Conservation (phyloP, 1,284 basidiomycete species). For the Marasmius sp. region DNA sequence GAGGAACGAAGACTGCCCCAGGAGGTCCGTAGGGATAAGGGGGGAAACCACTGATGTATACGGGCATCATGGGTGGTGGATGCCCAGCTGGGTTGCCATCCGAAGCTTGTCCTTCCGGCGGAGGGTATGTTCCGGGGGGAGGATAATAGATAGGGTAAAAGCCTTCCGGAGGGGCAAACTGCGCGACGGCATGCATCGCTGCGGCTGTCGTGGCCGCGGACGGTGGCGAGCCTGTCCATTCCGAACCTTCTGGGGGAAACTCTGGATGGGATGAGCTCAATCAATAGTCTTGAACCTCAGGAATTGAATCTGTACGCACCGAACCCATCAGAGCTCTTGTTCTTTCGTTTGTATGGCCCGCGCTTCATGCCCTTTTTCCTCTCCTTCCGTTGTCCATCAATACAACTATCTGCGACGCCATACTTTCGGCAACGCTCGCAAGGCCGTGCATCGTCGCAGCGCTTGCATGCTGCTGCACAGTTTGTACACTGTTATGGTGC, state of each 20-base stretch:
- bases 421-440: slow-evolving; percentile 84
- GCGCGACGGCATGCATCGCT: slow-evolving; percentile 38
- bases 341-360: slow-evolving; percentile 82
- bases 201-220: slow-evolving; percentile 31
- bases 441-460: slow-evolving; percentile 78
- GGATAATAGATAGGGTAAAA: slow-evolving; percentile 59
- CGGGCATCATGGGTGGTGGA: slow-evolving; percentile 43
- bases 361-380: slow-evolving; percentile 85
- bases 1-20: slow-evolving; percentile 22
- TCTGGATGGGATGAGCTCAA: slow-evolving; percentile 5
- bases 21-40: slow-evolving; percentile 25
- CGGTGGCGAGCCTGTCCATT: slow-evolving; percentile 16
- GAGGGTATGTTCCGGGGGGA: slow-evolving; percentile 39
- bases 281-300: slow-evolving; percentile 7
- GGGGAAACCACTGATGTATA: slow-evolving; percentile 39
- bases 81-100: slow-evolving; percentile 37
- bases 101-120: slow-evolving; percentile 41
- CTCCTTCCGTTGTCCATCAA: slow-evolving; percentile 79
- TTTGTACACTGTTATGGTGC: slow-evolving; percentile 64
- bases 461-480: slow-evolving; percentile 84
- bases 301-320: slow-evolving; percentile 1
- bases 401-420: slow-evolving; percentile 65
- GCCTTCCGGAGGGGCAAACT: slow-evolving; percentile 44
- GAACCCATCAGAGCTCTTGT: slow-evolving; percentile 35
- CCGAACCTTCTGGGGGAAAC: slow-evolving; percentile 12